phyloP scores from a whole-genome alignment of 441 rosid genomes.

The Hypseocharis bilobata region DNA sequence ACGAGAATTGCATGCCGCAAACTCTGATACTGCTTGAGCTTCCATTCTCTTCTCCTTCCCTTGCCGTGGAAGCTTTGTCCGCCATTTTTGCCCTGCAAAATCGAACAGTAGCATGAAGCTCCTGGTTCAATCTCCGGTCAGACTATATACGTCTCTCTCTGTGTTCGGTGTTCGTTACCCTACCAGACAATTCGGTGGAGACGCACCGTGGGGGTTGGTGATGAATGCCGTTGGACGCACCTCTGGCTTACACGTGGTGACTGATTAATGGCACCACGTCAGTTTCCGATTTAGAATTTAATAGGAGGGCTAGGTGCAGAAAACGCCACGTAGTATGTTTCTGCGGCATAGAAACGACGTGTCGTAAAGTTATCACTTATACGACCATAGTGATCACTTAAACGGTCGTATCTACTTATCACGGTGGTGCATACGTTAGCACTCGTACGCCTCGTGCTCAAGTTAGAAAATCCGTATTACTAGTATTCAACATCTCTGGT shows the following conservation, averaged over 20 bases:
- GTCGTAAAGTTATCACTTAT: too few relatives aligned
- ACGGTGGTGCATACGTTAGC: neutral
- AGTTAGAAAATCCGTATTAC: neutral
- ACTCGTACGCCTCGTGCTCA: neutral
- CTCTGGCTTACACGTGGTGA: neutral
- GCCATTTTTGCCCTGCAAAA: conserved; percentile 31
- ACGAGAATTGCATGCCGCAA: conserved; percentile 72
- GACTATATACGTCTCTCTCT: neutral
- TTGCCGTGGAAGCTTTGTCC: conserved; percentile 15
- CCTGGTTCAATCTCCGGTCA: neutral
- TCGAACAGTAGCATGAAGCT: neutral
- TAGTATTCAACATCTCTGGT: neutral
- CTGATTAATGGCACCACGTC: neutral
- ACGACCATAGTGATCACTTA: too few relatives aligned
- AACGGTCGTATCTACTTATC: too few relatives aligned
- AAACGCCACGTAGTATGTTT: too few relatives aligned
- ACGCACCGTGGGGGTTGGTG: neutral
- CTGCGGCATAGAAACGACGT: too few relatives aligned
- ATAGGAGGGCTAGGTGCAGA: neutral
- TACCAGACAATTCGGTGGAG: neutral
- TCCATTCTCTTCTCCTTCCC: conserved; percentile 18
- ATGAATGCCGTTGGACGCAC: neutral
- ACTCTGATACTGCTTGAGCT: conserved; percentile 43
- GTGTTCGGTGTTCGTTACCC: neutral
- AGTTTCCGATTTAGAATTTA: neutral